Conservation (phyloP, 164 flowering plant genomes). For the Berberis vulgaris region DNA sequence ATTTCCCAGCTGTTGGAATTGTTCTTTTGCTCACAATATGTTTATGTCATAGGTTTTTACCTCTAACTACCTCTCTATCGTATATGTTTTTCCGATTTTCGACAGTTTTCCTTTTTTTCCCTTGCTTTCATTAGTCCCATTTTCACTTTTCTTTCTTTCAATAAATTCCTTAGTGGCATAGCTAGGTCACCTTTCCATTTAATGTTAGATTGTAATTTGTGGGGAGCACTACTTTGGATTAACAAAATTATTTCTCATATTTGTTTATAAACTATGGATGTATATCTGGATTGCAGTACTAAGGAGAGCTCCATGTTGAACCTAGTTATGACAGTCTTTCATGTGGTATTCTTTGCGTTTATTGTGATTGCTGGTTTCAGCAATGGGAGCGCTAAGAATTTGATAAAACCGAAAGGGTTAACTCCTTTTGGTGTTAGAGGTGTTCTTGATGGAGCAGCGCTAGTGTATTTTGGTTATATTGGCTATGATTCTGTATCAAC, state of each 20-base stretch:
- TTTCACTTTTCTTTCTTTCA: too few species aligned
- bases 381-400: slow-evolving; percentile 47
- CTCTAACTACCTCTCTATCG: background rate
- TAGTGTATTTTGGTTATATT: slow-evolving; percentile 65
- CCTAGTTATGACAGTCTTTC: slow-evolving; percentile 70
- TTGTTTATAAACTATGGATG: background rate
- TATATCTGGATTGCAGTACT: slow-evolving; percentile 43
- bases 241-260: background rate
- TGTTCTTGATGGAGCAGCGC: slow-evolving; percentile 62
- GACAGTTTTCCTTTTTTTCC: too few species aligned
- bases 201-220: background rate
- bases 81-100: background rate
- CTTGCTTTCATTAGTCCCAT: too few species aligned
- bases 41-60: slow-evolving; percentile 50
- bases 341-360: slow-evolving; percentile 65
- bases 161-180: too few species aligned
- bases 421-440: slow-evolving; percentile 59
- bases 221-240: background rate
- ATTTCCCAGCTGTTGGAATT: slow-evolving; percentile 66
- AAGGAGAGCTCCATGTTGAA: slow-evolving; percentile 84
- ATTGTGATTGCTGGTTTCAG: slow-evolving; percentile 57
- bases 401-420: slow-evolving; percentile 53
- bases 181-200: too few species aligned
- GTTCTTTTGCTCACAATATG: slow-evolving; percentile 62
- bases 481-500: slow-evolving; percentile 85